Evolutionary conservation across 306 rosid species (phyloP), one percentile per base, ranked within the genome.

Genomic region (Malus asiatica): DNA sequence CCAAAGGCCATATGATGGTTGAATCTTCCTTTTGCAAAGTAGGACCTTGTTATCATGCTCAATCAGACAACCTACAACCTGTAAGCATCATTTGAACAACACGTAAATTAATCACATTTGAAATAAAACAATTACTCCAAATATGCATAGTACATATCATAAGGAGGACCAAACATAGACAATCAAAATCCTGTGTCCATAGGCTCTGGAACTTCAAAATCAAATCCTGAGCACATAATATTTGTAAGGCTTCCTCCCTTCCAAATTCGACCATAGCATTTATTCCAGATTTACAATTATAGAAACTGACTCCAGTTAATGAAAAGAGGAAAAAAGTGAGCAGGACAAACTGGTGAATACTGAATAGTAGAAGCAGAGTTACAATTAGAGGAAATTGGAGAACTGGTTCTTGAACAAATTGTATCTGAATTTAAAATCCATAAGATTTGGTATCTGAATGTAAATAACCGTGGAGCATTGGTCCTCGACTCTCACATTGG

Each of bases 1-100:
- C 99, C 99, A 95, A 68, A 92, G 97, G 73, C 97, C 99, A 23
- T 83, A 88, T 70, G 99, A 95, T 46, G 99, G 99, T 78, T 95
- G 91, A 74, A 95, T 92, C 73, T 84, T 95, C 87, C 99, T 85
- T 96, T 92, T 95, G 93, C 99, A 95, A 87, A 95, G 99, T 73
- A 95, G 88, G 78, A 92, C 87, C 86, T 86, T 88, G 80, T 87
- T 81, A 33, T 95, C 97, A 29, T 92, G 90, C 83, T 85, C 93
- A 68, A 95, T 71, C 73, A 95, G 92, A 90, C 99, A 95, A 70
- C 99, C 99, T 73, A 90, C 97, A 33, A 95, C 97, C 97, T 95
- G 81, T 82, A 57, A 79, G 58, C 38, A 72, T 55, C 78, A 32
- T 61, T 66, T 12, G 13, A 45, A 84, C 73, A 75, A 70, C 81